Evolutionary conservation across 2,329 filamentous ascomycete species (phyloP).

Genomic region (Fusarium humuli): DNA sequence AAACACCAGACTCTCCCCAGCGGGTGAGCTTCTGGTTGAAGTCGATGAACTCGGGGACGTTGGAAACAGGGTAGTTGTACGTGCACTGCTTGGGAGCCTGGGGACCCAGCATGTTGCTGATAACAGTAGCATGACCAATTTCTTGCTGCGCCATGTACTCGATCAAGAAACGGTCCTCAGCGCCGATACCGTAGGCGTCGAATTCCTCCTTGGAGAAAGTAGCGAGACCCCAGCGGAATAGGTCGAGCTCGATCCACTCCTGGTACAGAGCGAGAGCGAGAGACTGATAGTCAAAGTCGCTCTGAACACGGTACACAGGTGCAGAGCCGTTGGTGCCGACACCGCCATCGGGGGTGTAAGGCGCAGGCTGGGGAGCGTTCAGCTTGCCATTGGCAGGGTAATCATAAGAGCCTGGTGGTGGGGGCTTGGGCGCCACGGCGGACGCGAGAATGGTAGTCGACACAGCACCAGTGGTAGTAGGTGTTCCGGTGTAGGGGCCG

Average conservation of each 20-base stretch:
- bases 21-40: slow-evolving; percentile 89
- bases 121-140: slow-evolving; percentile 78
- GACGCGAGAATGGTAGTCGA: slow-evolving; percentile 67
- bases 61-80: slow-evolving; percentile 84
- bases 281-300: slow-evolving; percentile 86
- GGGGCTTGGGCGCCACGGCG: slow-evolving; percentile 66
- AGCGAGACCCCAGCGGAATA: slow-evolving; percentile 81
- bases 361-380: slow-evolving; percentile 74
- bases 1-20: slow-evolving; percentile 82
- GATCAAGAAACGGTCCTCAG: slow-evolving; percentile 77
- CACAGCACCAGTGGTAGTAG: slow-evolving; percentile 76
- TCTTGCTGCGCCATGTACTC: slow-evolving; percentile 84
- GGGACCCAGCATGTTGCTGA: slow-evolving; percentile 81
- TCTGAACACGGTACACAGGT: slow-evolving; percentile 81
- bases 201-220: slow-evolving; percentile 78
- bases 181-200: slow-evolving; percentile 71
- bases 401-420: slow-evolving; percentile 70
- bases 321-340: slow-evolving; percentile 81
- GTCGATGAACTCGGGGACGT: slow-evolving; percentile 81
- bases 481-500: slow-evolving; percentile 73
- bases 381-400: slow-evolving; percentile 80
- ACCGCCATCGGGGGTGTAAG: slow-evolving; percentile 79
- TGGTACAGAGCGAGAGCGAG: slow-evolving; percentile 80
- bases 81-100: slow-evolving; percentile 78
- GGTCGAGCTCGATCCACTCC: slow-evolving; percentile 86